These are phyloP conservation scores for Penicillium soppii DNA, from an alignment of 495 filamentous ascomycete species.

Conservation along the genomic window DNA sequence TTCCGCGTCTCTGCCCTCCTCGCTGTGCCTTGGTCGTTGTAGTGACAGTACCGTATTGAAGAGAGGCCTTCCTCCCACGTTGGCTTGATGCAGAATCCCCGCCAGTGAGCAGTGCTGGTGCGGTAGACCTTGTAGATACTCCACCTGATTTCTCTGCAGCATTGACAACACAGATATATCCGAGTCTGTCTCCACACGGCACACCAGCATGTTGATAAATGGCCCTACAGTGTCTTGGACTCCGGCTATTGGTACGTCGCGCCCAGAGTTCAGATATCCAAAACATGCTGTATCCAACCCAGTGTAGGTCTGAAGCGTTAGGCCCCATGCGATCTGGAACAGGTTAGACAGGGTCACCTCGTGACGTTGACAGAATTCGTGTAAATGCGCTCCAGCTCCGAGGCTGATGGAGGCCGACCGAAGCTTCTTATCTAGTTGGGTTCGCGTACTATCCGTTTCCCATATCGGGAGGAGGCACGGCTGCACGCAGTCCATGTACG, in stretches of 20 bases:
- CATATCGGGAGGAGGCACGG: too few relatives aligned
- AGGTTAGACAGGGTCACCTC: neutral
- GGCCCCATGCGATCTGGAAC: neutral
- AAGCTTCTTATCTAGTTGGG: too few relatives aligned
- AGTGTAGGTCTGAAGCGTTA: neutral
- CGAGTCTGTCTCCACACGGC: neutral
- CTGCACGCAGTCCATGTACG: too few relatives aligned
- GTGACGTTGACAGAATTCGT: neutral
- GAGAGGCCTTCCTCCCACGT: too few relatives aligned
- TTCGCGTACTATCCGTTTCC: too few relatives aligned
- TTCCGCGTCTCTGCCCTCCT: too few relatives aligned
- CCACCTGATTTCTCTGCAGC: slow-evolving; percentile 28
- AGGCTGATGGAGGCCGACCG: too few relatives aligned
- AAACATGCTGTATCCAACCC: slow-evolving; percentile 12
- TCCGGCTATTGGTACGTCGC: slow-evolving; percentile 28
- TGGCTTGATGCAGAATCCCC: too few relatives aligned
- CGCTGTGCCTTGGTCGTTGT: too few relatives aligned
- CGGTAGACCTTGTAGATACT: slow-evolving; percentile 30
- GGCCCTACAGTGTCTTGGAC: slow-evolving; percentile 20
- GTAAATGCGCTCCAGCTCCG: too few relatives aligned
- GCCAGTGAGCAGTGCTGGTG: slow-evolving; percentile 38
- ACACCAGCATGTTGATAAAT: slow-evolving; percentile 18
- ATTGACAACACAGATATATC: neutral
- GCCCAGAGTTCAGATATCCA: slow-evolving; percentile 24
- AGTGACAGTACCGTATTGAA: too few relatives aligned